These are phyloP conservation scores for Lactarius sp. DNA, from an alignment of 768 basidiomycete genomes.

Conservation along the genomic window DNA sequence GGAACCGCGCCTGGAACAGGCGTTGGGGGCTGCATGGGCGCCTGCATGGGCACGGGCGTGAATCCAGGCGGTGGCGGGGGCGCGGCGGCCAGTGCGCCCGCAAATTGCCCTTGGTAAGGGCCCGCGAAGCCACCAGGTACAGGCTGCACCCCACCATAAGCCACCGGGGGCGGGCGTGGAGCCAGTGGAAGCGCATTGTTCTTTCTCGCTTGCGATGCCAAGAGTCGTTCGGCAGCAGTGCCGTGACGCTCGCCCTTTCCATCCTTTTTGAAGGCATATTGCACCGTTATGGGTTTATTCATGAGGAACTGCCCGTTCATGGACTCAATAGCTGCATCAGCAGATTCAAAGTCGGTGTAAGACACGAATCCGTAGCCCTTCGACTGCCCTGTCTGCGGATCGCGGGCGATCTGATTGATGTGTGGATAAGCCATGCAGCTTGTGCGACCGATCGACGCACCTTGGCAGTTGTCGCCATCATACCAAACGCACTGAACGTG, in stretches of 20 bases:
- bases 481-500: slow-evolving; percentile 92
- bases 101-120: slow-evolving; percentile 89
- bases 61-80: slow-evolving; percentile 81
- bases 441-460: slow-evolving; percentile 37
- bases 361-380: slow-evolving; percentile 98
- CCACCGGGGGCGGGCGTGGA: slow-evolving; percentile 70
- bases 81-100: slow-evolving; percentile 65
- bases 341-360: slow-evolving; percentile 95
- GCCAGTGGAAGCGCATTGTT: slow-evolving; percentile 85
- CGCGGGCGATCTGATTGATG: slow-evolving; percentile 73
- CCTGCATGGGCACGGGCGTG: slow-evolving; percentile 50
- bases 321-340: slow-evolving; percentile 92
- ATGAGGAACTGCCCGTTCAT: slow-evolving; percentile 98
- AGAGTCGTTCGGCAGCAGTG: slow-evolving; percentile 90
- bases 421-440: not conserved
- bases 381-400: slow-evolving; percentile 75
- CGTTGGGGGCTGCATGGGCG: slow-evolving; percentile 9
- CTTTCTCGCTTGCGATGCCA: slow-evolving; percentile 93
- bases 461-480: slow-evolving; percentile 89
- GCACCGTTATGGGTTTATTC: slow-evolving; percentile 96
- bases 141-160: slow-evolving; percentile 61
- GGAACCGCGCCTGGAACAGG: slow-evolving; percentile 42
- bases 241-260: slow-evolving; percentile 98
- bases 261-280: slow-evolving; percentile 99
- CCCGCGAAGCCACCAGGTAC: slow-evolving; percentile 70